Evolutionary conservation across 192 early-diverging fungal species (phyloP).

Genomic region (Coemansia sp.): DNA sequence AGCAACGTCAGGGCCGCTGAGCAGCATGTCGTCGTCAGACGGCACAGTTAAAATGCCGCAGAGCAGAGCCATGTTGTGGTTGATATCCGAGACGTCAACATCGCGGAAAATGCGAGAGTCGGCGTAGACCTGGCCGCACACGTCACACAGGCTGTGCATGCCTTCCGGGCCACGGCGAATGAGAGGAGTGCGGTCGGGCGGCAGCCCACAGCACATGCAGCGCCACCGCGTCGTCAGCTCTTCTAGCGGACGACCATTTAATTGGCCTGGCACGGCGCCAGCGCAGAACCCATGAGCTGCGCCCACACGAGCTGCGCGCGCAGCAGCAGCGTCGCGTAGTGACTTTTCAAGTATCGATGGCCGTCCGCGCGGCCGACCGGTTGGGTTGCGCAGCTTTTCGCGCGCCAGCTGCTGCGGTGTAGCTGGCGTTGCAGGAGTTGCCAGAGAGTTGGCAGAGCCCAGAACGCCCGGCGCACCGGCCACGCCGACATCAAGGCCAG

Average conservation of each 20-base stretch:
- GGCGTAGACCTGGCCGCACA: slow-evolving; percentile 29
- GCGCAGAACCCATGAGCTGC: not conserved
- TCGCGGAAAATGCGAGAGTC: slow-evolving; percentile 19
- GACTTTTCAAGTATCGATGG: slow-evolving; percentile 52
- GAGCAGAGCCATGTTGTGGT: slow-evolving; percentile 16
- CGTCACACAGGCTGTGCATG: slow-evolving; percentile 51
- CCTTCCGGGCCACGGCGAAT: slow-evolving; percentile 48
- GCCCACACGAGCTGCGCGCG: slow-evolving; percentile 8
- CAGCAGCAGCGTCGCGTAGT: slow-evolving; percentile 40
- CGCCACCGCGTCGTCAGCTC: slow-evolving; percentile 45
- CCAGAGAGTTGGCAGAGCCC: not conserved
- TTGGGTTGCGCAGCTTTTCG: slow-evolving; percentile 49
- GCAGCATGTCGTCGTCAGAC: not conserved
- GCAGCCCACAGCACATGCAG: slow-evolving; percentile 46
- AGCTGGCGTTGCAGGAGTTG: slow-evolving; percentile 10
- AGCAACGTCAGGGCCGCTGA: not conserved
- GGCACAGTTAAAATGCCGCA: slow-evolving; percentile 19
- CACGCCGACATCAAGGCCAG: slow-evolving; percentile 5
- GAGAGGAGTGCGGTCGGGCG: slow-evolving; percentile 44
- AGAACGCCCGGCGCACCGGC: not conserved
- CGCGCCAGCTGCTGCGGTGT: slow-evolving; percentile 26
- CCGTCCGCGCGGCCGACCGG: slow-evolving; percentile 44
- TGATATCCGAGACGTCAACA: slow-evolving; percentile 22
- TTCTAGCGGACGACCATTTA: slow-evolving; percentile 38
- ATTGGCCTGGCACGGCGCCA: slow-evolving; percentile 31